Evolutionary conservation across 2,329 filamentous ascomycete species (phyloP).

Genomic region (Colletotrichum tropicicola): DNA sequence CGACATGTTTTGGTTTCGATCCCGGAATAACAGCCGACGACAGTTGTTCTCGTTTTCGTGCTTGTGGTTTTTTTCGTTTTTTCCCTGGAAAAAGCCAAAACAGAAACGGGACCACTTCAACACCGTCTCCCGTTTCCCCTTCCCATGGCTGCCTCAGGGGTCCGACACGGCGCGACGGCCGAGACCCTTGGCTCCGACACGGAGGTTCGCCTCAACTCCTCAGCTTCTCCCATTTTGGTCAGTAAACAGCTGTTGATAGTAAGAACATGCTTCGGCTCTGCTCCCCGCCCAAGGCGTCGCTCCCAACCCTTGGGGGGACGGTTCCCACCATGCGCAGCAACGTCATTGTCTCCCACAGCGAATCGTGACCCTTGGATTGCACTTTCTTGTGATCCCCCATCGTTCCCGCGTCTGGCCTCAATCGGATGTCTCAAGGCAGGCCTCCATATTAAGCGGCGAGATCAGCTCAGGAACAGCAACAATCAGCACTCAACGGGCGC

Average conservation of each 20-base stretch:
- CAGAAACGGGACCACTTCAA: neutral
- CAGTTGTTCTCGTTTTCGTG: neutral
- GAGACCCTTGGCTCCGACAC: conserved; percentile 28
- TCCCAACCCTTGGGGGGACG: conserved; percentile 2
- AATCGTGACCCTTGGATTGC: neutral
- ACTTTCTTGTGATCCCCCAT: neutral
- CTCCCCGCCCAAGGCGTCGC: neutral
- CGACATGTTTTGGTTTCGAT: neutral
- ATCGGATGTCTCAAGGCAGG: neutral
- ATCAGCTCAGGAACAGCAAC: conserved; percentile 20
- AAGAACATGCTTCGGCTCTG: neutral
- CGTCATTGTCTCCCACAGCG: conserved; percentile 10
- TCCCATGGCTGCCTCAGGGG: conserved; percentile 8
- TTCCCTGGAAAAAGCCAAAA: neutral
- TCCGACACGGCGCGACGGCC: conserved; percentile 18
- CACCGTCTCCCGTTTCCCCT: neutral
- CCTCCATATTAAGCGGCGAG: neutral
- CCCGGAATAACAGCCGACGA: conserved; percentile 9
- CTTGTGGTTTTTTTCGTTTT: neutral
- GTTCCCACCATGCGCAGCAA: neutral
- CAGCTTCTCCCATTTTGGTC: neutral
- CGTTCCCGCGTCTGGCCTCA: neutral
- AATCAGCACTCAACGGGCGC: conserved; percentile 19
- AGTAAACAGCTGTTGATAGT: too few species aligned
- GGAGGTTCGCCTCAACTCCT: conserved; percentile 18